Percentiles rank a stretch among this genome's conserved stretches.
These are phyloP conservation scores for Agrocybe praecox DNA, from an alignment of 768 basidiomycete genomes.

Conservation along the genomic window DNA sequence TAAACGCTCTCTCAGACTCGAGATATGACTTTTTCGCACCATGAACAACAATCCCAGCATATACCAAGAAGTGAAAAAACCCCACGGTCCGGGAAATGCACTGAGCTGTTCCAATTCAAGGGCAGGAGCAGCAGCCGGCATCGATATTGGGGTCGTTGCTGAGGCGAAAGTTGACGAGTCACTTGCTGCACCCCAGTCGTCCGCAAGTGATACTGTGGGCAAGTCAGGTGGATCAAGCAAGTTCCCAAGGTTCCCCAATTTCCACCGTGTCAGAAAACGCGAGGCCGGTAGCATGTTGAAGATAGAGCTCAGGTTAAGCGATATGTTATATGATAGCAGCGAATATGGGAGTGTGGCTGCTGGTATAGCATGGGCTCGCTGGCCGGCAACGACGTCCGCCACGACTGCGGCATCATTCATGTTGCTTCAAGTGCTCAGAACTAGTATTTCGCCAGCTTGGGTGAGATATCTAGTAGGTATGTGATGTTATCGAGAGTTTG, in stretches of 20 bases:
- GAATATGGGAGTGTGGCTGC: slow-evolving; percentile 9
- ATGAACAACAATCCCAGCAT: slow-evolving; percentile 66
- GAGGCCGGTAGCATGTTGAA: slow-evolving; percentile 33
- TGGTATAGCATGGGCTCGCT: not conserved
- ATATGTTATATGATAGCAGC: slow-evolving; percentile 29
- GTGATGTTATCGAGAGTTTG: too few species aligned
- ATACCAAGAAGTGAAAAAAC: slow-evolving; percentile 76
- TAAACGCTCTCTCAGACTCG: too few species aligned
- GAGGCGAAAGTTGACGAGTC: not conserved
- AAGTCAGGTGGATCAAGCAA: slow-evolving; percentile 6
- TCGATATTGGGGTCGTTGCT: not conserved
- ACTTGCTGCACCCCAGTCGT: slow-evolving; percentile 9
- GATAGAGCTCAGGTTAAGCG: slow-evolving; percentile 52
- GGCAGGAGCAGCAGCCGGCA: not conserved
- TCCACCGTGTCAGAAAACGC: slow-evolving; percentile 19
- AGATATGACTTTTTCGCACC: slow-evolving; percentile 39
- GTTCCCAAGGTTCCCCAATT: slow-evolving; percentile 12
- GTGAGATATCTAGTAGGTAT: too few species aligned
- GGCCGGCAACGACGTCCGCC: slow-evolving; percentile 2
- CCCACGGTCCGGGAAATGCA: slow-evolving; percentile 62
- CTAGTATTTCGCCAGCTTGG: too few species aligned
- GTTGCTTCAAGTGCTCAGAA: not conserved
- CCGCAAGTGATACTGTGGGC: slow-evolving; percentile 13
- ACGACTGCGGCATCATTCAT: slow-evolving; percentile 14
- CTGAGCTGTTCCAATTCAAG: slow-evolving; percentile 9